Conservation (phyloP, 225 moss, liverwort and hornwort species). For the Bryoerythrophyllum caledonicum region DNA sequence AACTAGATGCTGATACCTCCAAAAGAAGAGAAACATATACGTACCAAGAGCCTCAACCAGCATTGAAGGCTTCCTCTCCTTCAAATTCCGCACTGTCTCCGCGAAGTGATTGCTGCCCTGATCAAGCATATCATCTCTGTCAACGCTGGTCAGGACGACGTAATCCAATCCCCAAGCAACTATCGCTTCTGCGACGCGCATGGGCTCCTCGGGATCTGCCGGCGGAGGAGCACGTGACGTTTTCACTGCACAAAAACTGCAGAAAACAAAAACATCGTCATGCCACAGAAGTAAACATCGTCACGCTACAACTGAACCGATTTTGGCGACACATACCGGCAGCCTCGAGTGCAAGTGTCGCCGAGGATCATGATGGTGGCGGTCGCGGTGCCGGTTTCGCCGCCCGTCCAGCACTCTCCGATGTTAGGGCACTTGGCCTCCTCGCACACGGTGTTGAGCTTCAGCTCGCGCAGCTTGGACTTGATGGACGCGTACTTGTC, state of each 20-base stretch:
- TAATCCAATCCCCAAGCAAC: conserved; percentile 97
- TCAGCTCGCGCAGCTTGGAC: conserved; percentile 84
- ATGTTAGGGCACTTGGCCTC: conserved; percentile 98
- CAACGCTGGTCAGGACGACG: conserved; percentile 96
- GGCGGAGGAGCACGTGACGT: conserved; percentile 93
- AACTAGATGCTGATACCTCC: not conserved
- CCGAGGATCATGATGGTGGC: conserved; percentile 99
- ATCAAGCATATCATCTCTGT: conserved; percentile 90
- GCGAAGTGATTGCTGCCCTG: conserved; percentile 98
- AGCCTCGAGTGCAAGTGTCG: conserved; percentile 95
- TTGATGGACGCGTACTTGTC: conserved; percentile 90
- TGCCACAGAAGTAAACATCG: not conserved
- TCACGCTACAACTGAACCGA: not conserved
- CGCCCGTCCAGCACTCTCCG: conserved; percentile 99
- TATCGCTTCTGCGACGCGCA: conserved; percentile 87
- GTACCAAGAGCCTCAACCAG: conserved; percentile 97
- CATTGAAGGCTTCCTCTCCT: conserved; percentile 88
- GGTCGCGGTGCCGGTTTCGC: conserved; percentile 93
- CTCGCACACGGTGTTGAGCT: conserved; percentile 96
- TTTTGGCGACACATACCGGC: conserved; percentile 55
- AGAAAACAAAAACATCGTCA: conserved; percentile 16
- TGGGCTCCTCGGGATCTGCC: conserved; percentile 87
- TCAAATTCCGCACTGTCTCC: conserved; percentile 81
- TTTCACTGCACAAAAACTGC: conserved; percentile 98
- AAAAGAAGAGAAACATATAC: too few relatives aligned